Base-by-base conservation (phyloP, 169 alveolate genomes). In the Ichthyophthirius multifiliis region DNA sequence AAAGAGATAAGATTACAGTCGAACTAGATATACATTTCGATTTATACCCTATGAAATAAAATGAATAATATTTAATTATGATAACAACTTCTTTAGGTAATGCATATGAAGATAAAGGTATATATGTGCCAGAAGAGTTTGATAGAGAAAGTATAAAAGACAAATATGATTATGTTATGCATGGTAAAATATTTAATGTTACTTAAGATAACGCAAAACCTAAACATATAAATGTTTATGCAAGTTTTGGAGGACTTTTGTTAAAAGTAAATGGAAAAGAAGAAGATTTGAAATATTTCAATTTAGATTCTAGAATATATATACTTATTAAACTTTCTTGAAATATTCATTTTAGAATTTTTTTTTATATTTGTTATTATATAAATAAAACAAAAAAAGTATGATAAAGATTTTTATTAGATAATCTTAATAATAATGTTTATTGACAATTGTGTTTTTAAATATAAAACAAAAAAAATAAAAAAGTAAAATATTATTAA, bases 191-290 rank as follows among this genome's bases (percentile, higher is more conserved):
- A 31, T 93, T 88, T 76, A 91, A 88, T 55, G 46, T 64, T 64
- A 15, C 18, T n/a, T 43, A 31, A 35, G 86, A 79, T 18, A 23
- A 34, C 16, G n/a, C n/a, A n/a, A 74, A 67, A 20, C 20, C 71
- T 43, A 82, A 63, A 39, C 79, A 75, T 65, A 85, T 87, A 39
- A 65, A 92, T 62, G 88, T 89, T 27, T 78, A 87, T 65, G 84
- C 83, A 43, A 78, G 90, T 63, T 93, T 86, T 65, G 96, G 96
- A n/a, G 96, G 96, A 1, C 76, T 93, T 48, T 73, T 93, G 37
- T 78, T 93, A 82, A 91, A 87, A 20, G 67, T 92, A 45, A 92
- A 88, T 46, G 94, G 96, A 0, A 83, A 85, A 30, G 78, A 84
- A 32, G 89, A 84, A 75, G 88, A 83, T 45, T 80, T 92, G 16